A percentile compares a stretch with the other conserved stretches of the same genome.
Evolutionary conservation across 768 basidiomycete species (phyloP).

Genomic region (Sarcomyxa edulis): DNA sequence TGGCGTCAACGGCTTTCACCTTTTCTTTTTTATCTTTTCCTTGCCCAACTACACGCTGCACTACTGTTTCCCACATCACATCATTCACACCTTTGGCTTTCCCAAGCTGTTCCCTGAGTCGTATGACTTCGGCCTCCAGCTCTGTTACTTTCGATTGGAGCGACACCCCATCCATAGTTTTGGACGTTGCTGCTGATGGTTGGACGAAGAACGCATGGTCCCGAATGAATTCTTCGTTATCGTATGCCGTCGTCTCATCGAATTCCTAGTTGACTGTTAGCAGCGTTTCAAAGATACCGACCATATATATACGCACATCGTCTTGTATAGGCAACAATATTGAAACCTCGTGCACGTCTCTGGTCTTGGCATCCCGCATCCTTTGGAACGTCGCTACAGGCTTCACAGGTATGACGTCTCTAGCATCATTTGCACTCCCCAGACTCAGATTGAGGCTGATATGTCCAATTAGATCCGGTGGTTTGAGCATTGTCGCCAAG

Average conservation of each 20-base stretch:
- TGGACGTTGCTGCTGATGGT: slow-evolving; percentile 22
- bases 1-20: slow-evolving; percentile 11
- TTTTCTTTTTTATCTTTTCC: slow-evolving; percentile 21
- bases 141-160: slow-evolving; percentile 55
- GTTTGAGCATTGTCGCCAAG: slow-evolving; percentile 77
- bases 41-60: slow-evolving; percentile 53
- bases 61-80: slow-evolving; percentile 86
- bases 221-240: slow-evolving; percentile 48
- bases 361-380: slow-evolving; percentile 58
- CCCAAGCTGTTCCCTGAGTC: slow-evolving; percentile 62
- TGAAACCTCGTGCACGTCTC: slow-evolving; percentile 68
- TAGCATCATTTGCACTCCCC: slow-evolving; percentile 33
- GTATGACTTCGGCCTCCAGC: slow-evolving; percentile 68
- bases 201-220: slow-evolving; percentile 67
- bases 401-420: slow-evolving; percentile 60
- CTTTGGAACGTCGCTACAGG: slow-evolving; percentile 69
- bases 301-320: slow-evolving; percentile 28
- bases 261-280: slow-evolving; percentile 1
- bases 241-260: slow-evolving; percentile 25
- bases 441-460: slow-evolving; percentile 47
- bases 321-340: slow-evolving; percentile 49
- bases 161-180: slow-evolving; percentile 22
- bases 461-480: slow-evolving; percentile 83
- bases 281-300: slow-evolving; percentile 1
- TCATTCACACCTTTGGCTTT: slow-evolving; percentile 92